phyloP scores from a whole-genome alignment of 1,284 basidiomycete species.

The Phenoliferia sp. region DNA sequence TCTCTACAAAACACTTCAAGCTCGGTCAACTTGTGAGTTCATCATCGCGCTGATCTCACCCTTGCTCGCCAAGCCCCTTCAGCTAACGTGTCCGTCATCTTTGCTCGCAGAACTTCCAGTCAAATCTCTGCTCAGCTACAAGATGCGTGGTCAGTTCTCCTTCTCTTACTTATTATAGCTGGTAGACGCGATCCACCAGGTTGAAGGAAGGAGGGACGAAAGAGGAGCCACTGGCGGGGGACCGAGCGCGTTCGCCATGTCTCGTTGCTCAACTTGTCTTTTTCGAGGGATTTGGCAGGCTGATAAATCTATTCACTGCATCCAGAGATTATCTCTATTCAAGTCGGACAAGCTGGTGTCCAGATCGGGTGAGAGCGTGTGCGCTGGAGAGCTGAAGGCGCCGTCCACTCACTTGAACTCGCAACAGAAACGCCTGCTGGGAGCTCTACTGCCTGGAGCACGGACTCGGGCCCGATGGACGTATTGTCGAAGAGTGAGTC shows the following conservation, averaged over 20 bases:
- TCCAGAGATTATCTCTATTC: conserved; percentile 76
- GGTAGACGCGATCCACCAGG: too few species aligned
- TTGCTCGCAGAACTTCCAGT: too few species aligned
- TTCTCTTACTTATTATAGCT: too few species aligned
- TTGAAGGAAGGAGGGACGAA: too few species aligned
- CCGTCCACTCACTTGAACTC: background rate
- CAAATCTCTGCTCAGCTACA: too few species aligned
- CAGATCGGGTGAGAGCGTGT: conserved; percentile 46
- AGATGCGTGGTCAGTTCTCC: too few species aligned
- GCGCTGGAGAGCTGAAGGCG: background rate
- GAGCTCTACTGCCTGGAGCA: conserved; percentile 94
- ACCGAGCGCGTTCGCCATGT: background rate
- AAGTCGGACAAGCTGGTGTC: conserved; percentile 92
- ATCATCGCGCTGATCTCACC: too few species aligned
- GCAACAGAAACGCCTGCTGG: conserved; percentile 9
- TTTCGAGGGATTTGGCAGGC: background rate
- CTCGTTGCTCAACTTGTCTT: background rate
- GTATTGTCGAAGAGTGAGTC: conserved; percentile 48
- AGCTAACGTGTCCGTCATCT: too few species aligned
- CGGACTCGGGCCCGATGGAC: conserved; percentile 93
- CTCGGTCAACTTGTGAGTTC: too few species aligned
- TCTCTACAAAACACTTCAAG: too few species aligned
- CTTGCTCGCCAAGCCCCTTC: too few species aligned
- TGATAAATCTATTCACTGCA: background rate
- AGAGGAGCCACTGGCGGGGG: too few species aligned